Evolutionary conservation across 2,329 filamentous ascomycete genomes (phyloP).

Genomic region (Colletotrichum lindemuthianum): DNA sequence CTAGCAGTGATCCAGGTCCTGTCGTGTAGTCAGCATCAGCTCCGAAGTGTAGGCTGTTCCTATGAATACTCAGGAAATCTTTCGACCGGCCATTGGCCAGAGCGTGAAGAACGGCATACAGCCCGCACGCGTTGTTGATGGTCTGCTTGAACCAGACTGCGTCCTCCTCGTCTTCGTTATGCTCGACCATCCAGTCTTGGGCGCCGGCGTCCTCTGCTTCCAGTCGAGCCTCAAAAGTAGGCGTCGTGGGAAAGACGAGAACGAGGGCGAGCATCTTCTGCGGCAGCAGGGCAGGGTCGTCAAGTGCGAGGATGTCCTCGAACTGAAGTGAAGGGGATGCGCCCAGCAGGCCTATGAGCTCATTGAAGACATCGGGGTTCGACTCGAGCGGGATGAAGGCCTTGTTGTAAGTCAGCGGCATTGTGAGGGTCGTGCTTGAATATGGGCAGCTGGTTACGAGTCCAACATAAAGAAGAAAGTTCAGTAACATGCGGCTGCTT

Average conservation of each 20-base stretch:
- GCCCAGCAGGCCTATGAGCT: conserved; percentile 71
- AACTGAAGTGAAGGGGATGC: conserved; percentile 68
- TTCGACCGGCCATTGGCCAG: conserved; percentile 64
- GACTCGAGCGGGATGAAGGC: conserved; percentile 45
- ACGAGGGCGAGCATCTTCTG: conserved; percentile 67
- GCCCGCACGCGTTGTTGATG: conserved; percentile 76
- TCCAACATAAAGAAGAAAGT: too few relatives aligned
- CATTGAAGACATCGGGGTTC: conserved; percentile 75
- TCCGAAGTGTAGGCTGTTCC: too few relatives aligned
- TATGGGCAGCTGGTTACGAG: background rate
- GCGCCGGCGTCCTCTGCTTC: conserved; percentile 37
- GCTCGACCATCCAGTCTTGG: conserved; percentile 32
- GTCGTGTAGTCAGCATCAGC: background rate
- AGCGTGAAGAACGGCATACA: conserved; percentile 74
- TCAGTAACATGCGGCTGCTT: too few relatives aligned
- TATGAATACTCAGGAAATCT: conserved; percentile 41
- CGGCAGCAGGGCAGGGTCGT: conserved; percentile 74
- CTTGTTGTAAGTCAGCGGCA: conserved; percentile 38
- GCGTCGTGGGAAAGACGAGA: conserved; percentile 73
- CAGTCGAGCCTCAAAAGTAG: conserved; percentile 68
- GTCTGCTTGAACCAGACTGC: conserved; percentile 80
- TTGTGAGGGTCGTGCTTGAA: conserved; percentile 6
- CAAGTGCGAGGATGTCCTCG: conserved; percentile 75
- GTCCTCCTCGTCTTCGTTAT: conserved; percentile 62
- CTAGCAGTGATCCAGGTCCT: conserved; percentile 43